Evolutionary conservation across 2,329 filamentous ascomycete species (phyloP).

Genomic region (Colletotrichum spaethianum): DNA sequence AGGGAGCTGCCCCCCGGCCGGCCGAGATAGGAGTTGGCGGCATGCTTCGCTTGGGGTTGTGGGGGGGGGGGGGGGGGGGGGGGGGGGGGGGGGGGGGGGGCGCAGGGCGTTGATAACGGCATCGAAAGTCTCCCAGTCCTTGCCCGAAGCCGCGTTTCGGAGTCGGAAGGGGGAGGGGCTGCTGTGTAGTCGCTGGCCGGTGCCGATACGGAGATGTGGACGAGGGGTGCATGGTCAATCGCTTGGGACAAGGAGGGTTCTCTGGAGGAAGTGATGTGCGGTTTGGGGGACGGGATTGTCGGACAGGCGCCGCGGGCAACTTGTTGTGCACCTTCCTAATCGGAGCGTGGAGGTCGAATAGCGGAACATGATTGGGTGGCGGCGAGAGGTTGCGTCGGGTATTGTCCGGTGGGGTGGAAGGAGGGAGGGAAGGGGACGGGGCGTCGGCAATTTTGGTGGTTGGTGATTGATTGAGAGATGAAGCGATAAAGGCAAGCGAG

Average conservation of each 20-base stretch:
- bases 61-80: not conserved
- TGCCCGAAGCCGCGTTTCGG: conserved; percentile 1
- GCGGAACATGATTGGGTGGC: not conserved
- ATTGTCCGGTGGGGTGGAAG: not conserved
- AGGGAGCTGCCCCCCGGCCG: not conserved
- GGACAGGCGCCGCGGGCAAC: conserved; percentile 33
- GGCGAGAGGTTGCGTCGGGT: not conserved
- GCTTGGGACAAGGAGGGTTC: not conserved
- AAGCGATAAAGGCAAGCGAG: not conserved
- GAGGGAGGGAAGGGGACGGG: not conserved
- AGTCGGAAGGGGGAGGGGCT: not conserved
- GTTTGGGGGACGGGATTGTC: not conserved
- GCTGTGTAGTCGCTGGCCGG: not conserved
- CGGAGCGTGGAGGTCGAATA: not conserved
- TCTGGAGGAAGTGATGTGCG: not conserved
- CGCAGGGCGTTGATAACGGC: not conserved
- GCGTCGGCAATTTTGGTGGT: not conserved
- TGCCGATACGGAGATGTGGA: conserved; percentile 37
- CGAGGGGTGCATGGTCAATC: not conserved
- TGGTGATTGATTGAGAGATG: not conserved
- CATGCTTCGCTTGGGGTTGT: not conserved
- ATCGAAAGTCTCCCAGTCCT: not conserved
- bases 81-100: not conserved
- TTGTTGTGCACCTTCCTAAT: conserved; percentile 11
- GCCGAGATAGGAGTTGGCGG: conserved; percentile 29